phyloP scores from a whole-genome alignment of 75 land plant species.

The Pinus taeda region DNA sequence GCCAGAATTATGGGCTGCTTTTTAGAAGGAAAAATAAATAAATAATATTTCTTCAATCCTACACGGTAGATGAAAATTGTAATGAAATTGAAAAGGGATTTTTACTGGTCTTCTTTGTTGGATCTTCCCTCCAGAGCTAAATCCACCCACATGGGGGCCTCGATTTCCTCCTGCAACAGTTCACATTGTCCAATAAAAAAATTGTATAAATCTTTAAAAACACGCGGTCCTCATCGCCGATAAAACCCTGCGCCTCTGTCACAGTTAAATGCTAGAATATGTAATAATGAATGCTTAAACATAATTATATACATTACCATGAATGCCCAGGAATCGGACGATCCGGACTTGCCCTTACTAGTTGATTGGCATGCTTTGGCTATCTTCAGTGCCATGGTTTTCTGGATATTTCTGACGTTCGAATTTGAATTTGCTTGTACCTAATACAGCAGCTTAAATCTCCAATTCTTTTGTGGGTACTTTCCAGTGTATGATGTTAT shows the following conservation, averaged over 20 bases:
- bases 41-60: too few relatives aligned
- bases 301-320: too few relatives aligned
- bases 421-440: too few relatives aligned
- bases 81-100: neutral
- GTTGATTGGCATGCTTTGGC: neutral
- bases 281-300: too few relatives aligned
- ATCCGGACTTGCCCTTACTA: neutral
- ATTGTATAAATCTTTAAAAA: too few relatives aligned
- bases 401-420: neutral
- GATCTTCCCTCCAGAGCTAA: neutral
- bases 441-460: too few relatives aligned
- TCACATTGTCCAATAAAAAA: neutral
- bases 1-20: too few relatives aligned
- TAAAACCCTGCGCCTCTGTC: neutral
- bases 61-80: neutral
- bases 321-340: neutral
- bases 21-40: too few relatives aligned
- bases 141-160: constrained; percentile 2
- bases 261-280: too few relatives aligned
- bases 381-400: neutral
- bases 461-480: too few relatives aligned
- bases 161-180: neutral
- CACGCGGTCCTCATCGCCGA: too few relatives aligned
- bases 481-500: too few relatives aligned
- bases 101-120: neutral